Evolutionary conservation across 352 stramenopile species (phyloP), one percentile per base, ranked within the genome.

Genomic region (Phytophthora cajani): DNA sequence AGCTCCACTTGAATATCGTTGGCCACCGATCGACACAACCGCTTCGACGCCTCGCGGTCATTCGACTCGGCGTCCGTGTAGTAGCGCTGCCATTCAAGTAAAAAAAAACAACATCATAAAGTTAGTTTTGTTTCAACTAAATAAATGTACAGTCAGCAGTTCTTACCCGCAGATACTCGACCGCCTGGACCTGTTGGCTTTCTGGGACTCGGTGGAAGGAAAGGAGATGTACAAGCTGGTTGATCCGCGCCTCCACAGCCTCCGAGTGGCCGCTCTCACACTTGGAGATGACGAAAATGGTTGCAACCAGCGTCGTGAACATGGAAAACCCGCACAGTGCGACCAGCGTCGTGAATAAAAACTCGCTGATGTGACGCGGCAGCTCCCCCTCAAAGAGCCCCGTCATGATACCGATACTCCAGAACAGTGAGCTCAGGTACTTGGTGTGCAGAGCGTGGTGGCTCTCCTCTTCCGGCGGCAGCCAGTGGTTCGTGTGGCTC

Each of bases 271-370:
- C 83, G 47, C 84, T 90, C 68, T 93, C 79, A 38, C 87, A 92
- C 60, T 91, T 92, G 27, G 87, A 94, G 30, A 93, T 82, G 46
- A 90, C 88, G 62, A 94, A 94, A 52, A 94, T 85, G 23, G 84
- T 94, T 0, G 84, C 84, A 3, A 86, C 90, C 19, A 93, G 75
- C 1, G 73, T 78, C 12, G 82, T 90, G 62, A 93, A 94, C 56
- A 93, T 68, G 5, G 83, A 84, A 51, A 94, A 93, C 0, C 85
- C 87, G 42, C 85, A 83, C 2, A 86, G 57, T 1, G 83, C 86
- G n/a, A 94, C 85, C 25, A 81, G 62, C 4, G 84, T 80, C 1
- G 82, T 92, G 63, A 93, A 94, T 10, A 89, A 12, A 58, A 91
- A 90, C 66, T 93, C 77, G 1, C 57, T 44, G 21, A 76, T 73